These are phyloP conservation scores for Simplicillium aogashimaense DNA, from an alignment of 2,329 filamentous ascomycete genomes.

Conservation along the genomic window DNA sequence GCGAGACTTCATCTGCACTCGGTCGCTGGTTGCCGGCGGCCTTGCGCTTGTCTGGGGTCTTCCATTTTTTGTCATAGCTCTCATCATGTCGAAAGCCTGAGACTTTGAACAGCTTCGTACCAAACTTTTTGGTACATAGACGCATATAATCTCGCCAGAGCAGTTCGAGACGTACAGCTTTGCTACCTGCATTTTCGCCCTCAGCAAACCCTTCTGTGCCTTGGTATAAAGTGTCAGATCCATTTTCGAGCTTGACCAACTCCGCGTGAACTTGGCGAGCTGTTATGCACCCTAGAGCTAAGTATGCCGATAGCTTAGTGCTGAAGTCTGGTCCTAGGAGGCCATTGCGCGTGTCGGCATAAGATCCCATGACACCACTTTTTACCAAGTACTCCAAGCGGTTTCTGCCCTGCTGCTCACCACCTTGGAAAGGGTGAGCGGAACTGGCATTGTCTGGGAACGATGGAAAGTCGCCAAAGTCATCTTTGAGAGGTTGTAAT, in stretches of 20 bases:
- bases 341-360: conserved; percentile 64
- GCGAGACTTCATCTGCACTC: conserved; percentile 30
- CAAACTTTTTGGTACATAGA: conserved; percentile 63
- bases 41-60: conserved; percentile 24
- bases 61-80: conserved; percentile 37
- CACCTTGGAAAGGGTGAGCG: conserved; percentile 59
- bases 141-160: conserved; percentile 78
- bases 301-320: conserved; percentile 66
- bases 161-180: conserved; percentile 60
- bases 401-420: conserved; percentile 48
- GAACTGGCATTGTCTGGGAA: conserved; percentile 44
- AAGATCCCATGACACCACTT: conserved; percentile 49
- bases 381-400: conserved; percentile 52
- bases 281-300: conserved; percentile 63
- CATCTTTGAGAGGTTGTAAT: conserved; percentile 43
- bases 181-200: conserved; percentile 64
- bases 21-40: conserved; percentile 25
- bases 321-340: conserved; percentile 61
- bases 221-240: conserved; percentile 29
- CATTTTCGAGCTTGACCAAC: conserved; percentile 62
- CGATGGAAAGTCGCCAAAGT: conserved; percentile 39
- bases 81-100: conserved; percentile 49
- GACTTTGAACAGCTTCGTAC: conserved; percentile 50
- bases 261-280: conserved; percentile 61
- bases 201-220: conserved; percentile 48